These are phyloP conservation scores for Didymella exigua DNA, from an alignment of 2,329 filamentous ascomycete species.

Conservation along the genomic window DNA sequence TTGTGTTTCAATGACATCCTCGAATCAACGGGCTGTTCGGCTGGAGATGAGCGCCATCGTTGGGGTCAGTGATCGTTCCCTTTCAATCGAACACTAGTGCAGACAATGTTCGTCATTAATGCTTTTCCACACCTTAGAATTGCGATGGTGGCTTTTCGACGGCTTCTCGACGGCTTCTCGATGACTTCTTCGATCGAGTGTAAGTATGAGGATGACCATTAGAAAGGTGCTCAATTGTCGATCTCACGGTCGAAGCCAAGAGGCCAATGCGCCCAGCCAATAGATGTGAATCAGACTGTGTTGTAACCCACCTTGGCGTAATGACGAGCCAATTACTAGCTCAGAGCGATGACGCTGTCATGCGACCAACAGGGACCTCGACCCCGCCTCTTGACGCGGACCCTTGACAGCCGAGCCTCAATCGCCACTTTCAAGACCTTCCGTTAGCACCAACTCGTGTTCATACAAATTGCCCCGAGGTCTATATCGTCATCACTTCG, in stretches of 20 bases:
- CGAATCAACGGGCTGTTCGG: background rate
- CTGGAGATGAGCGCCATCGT: background rate
- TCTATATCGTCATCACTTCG: conserved; percentile 8
- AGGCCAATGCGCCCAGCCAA: background rate
- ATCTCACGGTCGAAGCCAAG: conserved; percentile 2
- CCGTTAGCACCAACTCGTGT: conserved; percentile 15
- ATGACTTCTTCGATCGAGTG: background rate
- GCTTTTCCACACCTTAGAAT: background rate
- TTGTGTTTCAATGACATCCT: background rate
- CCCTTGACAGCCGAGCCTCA: conserved; percentile 15
- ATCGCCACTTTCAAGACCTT: conserved; percentile 10
- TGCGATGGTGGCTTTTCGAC: background rate
- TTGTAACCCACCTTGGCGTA: background rate
- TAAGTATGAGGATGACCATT: background rate
- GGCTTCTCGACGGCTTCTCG: background rate
- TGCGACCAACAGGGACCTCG: conserved; percentile 7
- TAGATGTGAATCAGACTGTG: conserved; percentile 8
- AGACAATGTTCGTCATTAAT: background rate
- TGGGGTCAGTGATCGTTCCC: background rate
- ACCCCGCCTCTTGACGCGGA: conserved; percentile 9
- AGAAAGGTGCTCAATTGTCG: background rate
- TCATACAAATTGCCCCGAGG: conserved; percentile 1
- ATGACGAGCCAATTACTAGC: conserved; percentile 12
- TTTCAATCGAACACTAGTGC: background rate
- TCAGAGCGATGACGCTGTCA: conserved; percentile 7